Conservation (phyloP, 345 rosid genomes). For the Balakata baccata region DNA sequence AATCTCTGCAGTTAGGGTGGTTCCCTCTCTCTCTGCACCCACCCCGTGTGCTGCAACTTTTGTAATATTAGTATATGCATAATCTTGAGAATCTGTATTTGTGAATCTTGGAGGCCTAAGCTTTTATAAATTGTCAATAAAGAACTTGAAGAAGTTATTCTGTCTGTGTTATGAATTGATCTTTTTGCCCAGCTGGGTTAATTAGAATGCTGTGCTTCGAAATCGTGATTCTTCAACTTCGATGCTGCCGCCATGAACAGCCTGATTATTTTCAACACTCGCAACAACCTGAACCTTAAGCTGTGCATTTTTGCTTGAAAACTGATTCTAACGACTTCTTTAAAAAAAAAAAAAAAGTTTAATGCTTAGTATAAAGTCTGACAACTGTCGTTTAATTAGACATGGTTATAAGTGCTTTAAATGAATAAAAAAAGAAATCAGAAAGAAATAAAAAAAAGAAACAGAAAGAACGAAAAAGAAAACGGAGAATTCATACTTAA, state of each 20-base stretch:
- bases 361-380: too few species aligned
- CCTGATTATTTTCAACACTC: not conserved
- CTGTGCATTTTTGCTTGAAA: not conserved
- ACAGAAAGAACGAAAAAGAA: too few species aligned
- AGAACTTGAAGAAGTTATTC: not conserved
- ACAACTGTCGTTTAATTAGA: too few species aligned
- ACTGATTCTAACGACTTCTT: not conserved
- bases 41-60: conserved; percentile 7
- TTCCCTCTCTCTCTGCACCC: not conserved
- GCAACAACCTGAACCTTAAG: not conserved
- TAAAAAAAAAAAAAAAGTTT: too few species aligned
- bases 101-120: conserved; percentile 5
- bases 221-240: not conserved
- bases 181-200: not conserved
- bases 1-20: conserved; percentile 60
- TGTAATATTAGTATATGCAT: conserved; percentile 1
- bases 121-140: conserved; percentile 9
- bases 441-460: too few species aligned
- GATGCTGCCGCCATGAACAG: not conserved
- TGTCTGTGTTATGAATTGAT: not conserved
- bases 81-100: conserved; percentile 11
- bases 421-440: too few species aligned
- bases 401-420: too few species aligned
- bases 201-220: too few species aligned
- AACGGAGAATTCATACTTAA: too few species aligned